These are phyloP conservation scores for Pseudogymnoascus sp. DNA, from an alignment of 2,329 filamentous ascomycete species.

Conservation along the genomic window DNA sequence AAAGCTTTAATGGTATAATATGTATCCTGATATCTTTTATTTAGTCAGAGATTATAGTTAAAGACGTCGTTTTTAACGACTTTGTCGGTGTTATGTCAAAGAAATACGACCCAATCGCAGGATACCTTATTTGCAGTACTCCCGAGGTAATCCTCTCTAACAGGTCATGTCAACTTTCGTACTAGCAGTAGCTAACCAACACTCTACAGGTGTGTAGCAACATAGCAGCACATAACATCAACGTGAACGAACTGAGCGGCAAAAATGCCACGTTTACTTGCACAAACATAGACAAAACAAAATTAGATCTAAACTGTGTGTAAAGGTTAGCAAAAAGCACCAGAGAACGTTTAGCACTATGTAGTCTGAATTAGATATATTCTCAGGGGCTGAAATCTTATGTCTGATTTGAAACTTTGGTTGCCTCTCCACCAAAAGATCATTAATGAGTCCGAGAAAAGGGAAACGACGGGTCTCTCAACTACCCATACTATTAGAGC, in stretches of 20 bases:
- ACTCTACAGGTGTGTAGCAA: conserved; percentile 26
- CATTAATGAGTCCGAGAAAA: background rate
- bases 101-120: conserved; percentile 34
- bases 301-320: conserved; percentile 20
- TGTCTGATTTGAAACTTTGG: no score
- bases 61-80: conserved; percentile 43
- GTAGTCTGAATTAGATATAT: background rate
- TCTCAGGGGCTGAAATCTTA: background rate
- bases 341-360: background rate
- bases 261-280: conserved; percentile 35
- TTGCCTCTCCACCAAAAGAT: background rate
- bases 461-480: no score
- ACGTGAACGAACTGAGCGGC: conserved; percentile 36
- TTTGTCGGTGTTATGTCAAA: conserved; percentile 42
- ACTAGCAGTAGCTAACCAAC: background rate
- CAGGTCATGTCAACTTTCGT: background rate
- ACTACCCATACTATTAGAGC: no score
- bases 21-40: conserved; percentile 13
- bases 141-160: conserved; percentile 34
- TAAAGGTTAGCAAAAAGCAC: background rate
- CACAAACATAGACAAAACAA: conserved; percentile 32
- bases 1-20: conserved; percentile 40
- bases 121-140: conserved; percentile 37
- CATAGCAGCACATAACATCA: conserved; percentile 37
- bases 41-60: conserved; percentile 37